These are phyloP conservation scores for Rhizophagus sp. DNA, from an alignment of 192 early-diverging fungal genomes.

Conservation along the genomic window DNA sequence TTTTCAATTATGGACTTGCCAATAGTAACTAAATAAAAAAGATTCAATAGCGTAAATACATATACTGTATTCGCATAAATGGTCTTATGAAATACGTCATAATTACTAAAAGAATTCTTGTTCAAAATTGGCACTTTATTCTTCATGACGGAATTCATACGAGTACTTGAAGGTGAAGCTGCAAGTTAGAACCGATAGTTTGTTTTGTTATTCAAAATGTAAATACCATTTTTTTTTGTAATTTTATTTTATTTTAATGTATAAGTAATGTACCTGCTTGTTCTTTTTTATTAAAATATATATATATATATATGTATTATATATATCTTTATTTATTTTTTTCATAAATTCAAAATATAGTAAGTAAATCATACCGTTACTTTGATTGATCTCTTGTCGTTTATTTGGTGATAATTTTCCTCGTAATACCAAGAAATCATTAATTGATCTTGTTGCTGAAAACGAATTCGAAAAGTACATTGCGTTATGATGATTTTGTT, in stretches of 20 bases:
- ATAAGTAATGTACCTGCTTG: too few species aligned
- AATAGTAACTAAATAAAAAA: not conserved
- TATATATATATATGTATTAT: too few species aligned
- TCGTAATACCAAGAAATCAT: slow-evolving; percentile 16
- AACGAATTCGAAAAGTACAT: not conserved
- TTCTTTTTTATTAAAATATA: too few species aligned
- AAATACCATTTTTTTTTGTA: too few species aligned
- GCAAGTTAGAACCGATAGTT: too few species aligned
- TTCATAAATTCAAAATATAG: too few species aligned
- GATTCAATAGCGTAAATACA: too few species aligned
- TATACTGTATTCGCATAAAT: too few species aligned
- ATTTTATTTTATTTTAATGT: too few species aligned
- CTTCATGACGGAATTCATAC: not conserved
- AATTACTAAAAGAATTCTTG: not conserved
- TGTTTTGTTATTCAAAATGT: too few species aligned
- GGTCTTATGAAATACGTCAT: too few species aligned
- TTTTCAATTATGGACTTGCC: not conserved
- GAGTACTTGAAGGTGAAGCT: not conserved
- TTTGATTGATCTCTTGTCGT: not conserved
- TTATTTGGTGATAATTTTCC: slow-evolving; percentile 1
- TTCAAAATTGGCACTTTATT: not conserved
- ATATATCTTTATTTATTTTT: too few species aligned
- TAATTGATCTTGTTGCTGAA: slow-evolving; percentile 20
- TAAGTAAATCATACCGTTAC: not conserved
- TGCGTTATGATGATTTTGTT: not conserved